These are phyloP conservation scores for Lasiosphaeria miniovina DNA, from an alignment of 495 filamentous ascomycete genomes.

Conservation along the genomic window DNA sequence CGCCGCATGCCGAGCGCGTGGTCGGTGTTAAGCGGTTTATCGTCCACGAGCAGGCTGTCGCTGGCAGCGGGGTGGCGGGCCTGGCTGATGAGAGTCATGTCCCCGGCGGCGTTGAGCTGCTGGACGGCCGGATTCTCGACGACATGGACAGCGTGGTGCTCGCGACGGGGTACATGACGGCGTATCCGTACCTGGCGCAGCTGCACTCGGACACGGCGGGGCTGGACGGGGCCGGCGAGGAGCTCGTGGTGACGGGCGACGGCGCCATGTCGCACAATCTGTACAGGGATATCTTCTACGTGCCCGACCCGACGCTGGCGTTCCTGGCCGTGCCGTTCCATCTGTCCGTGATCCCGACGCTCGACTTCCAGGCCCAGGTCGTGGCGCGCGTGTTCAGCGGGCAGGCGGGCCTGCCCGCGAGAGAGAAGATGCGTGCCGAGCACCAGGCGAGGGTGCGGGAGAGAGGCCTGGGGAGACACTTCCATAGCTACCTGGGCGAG, in stretches of 20 bases:
- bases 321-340: conserved; percentile 62
- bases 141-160: conserved; percentile 55
- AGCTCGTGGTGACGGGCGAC: conserved; percentile 55
- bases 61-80: too few relatives aligned
- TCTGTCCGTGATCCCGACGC: conserved; percentile 59
- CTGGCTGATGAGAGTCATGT: conserved; percentile 9
- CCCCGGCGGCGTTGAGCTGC: conserved; percentile 27
- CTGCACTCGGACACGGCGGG: conserved; percentile 38
- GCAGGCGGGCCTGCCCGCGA: conserved; percentile 45
- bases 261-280: conserved; percentile 65
- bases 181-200: conserved; percentile 54
- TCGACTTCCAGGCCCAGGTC: conserved; percentile 64
- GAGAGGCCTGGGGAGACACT: conserved; percentile 51
- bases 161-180: conserved; percentile 63
- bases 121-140: conserved; percentile 41
- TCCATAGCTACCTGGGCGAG: conserved; percentile 47
- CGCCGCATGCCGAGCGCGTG: conserved; percentile 47
- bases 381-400: conserved; percentile 56
- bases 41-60: not conserved
- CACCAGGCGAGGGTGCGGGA: conserved; percentile 43
- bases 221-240: conserved; percentile 42
- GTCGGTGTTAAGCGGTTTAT: conserved; percentile 43
- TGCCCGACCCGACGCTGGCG: conserved; percentile 57
- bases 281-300: conserved; percentile 66
- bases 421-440: conserved; percentile 48